A percentile compares a stretch with the other conserved stretches of the same genome.
These are phyloP conservation scores for Myrica gale DNA, from an alignment of 306 rosid species.

Conservation along the genomic window DNA sequence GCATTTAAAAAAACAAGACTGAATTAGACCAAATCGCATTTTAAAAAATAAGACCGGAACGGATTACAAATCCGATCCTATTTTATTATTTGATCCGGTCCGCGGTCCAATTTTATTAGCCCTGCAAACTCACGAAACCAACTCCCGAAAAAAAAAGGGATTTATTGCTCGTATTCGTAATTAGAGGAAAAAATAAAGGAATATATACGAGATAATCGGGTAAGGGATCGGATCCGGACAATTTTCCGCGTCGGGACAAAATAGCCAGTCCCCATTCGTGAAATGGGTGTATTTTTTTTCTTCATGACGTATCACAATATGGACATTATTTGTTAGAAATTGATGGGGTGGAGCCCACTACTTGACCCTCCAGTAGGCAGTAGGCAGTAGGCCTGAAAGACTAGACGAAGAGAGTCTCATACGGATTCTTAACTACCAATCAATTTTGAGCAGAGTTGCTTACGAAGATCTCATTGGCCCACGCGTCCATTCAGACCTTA, in stretches of 20 bases:
- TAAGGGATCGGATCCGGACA: not conserved
- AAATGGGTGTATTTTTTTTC: not conserved
- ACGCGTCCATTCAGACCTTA: slow-evolving; percentile 24
- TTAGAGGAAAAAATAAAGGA: no score
- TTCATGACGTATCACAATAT: slow-evolving; percentile 24
- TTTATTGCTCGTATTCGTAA: no score
- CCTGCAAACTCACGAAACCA: no score
- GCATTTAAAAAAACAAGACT: no score
- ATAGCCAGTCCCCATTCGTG: not conserved
- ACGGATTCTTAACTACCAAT: not conserved
- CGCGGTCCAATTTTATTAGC: no score
- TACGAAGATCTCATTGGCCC: slow-evolving; percentile 32
- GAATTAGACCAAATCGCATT: no score
- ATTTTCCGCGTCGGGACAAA: slow-evolving; percentile 7
- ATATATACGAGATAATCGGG: no score
- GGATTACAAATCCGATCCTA: no score
- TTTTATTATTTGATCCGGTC: no score
- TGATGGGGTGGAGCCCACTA: slow-evolving; percentile 19
- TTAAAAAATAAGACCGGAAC: no score
- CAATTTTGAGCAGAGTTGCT: not conserved
- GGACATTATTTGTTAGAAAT: not conserved
- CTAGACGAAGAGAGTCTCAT: slow-evolving; percentile 17
- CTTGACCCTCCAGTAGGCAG: not conserved
- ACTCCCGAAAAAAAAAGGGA: no score
- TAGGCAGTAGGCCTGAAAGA: not conserved